phyloP scores from a whole-genome alignment of 2,329 filamentous ascomycete genomes.

The Hypoxylon sp. region DNA sequence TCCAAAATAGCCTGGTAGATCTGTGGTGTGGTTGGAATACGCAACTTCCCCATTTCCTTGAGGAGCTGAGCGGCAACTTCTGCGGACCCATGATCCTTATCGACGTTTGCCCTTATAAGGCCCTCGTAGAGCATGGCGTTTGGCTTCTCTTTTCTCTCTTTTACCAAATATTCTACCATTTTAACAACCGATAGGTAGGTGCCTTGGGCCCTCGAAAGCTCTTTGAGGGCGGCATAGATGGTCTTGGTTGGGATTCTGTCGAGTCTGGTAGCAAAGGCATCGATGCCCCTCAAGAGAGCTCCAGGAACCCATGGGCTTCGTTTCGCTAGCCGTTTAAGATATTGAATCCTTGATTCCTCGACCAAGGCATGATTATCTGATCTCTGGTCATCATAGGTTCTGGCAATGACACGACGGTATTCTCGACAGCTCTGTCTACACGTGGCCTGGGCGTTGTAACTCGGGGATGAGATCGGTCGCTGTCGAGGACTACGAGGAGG shows the following conservation, averaged over 20 bases:
- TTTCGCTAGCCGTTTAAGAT: slow-evolving; percentile 48
- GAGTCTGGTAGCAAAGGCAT: slow-evolving; percentile 43
- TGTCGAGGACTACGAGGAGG: slow-evolving; percentile 29
- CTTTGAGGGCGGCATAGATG: slow-evolving; percentile 65
- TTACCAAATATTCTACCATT: slow-evolving; percentile 72
- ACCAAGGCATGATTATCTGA: slow-evolving; percentile 8
- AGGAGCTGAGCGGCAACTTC: slow-evolving; percentile 74
- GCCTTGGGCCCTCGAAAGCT: slow-evolving; percentile 56
- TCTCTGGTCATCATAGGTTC: not conserved
- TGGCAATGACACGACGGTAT: slow-evolving; percentile 10
- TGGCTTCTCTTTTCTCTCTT: slow-evolving; percentile 67
- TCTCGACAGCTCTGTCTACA: slow-evolving; percentile 35
- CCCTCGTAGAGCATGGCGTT: slow-evolving; percentile 78
- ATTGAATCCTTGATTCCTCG: slow-evolving; percentile 42
- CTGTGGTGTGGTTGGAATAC: slow-evolving; percentile 73
- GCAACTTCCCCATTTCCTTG: slow-evolving; percentile 76
- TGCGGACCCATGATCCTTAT: slow-evolving; percentile 74
- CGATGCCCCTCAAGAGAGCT: slow-evolving; percentile 43
- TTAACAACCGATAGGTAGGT: slow-evolving; percentile 58
- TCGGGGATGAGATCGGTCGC: slow-evolving; percentile 29
- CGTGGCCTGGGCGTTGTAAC: slow-evolving; percentile 26
- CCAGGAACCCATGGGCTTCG: slow-evolving; percentile 49
- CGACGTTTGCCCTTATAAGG: slow-evolving; percentile 79
- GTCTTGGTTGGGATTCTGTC: slow-evolving; percentile 53
- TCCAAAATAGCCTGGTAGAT: slow-evolving; percentile 76